Conservation (phyloP, 2,329 filamentous ascomycete genomes). For the Cytospora piceicola region DNA sequence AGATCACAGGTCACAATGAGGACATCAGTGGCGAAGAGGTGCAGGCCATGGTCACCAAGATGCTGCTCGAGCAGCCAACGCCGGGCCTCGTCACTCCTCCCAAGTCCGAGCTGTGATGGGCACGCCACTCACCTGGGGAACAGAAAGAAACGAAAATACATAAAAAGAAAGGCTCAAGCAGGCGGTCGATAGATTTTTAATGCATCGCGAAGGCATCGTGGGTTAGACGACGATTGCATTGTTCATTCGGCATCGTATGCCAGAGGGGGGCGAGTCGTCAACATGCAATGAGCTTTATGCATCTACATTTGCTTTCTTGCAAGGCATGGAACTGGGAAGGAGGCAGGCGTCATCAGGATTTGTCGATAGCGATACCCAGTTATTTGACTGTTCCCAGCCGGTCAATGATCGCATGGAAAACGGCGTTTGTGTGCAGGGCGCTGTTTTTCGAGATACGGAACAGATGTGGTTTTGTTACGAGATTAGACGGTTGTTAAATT, state of each 20-base stretch:
- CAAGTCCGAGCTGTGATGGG: constrained; percentile 15
- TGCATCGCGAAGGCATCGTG: neutral
- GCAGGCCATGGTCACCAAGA: constrained; percentile 25
- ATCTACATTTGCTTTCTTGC: constrained; percentile 11
- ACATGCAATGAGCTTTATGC: constrained; percentile 12
- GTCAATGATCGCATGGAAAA: neutral
- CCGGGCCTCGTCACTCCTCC: constrained; percentile 19
- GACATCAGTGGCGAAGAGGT: constrained; percentile 25
- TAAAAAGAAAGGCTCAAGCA: neutral
- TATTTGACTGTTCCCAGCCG: neutral
- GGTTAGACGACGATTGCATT: neutral
- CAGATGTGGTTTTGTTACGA: neutral
- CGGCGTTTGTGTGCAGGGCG: neutral
- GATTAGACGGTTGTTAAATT: neutral
- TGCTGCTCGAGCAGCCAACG: constrained; percentile 21
- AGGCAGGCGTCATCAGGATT: constrained; percentile 17
- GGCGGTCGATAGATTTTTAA: neutral
- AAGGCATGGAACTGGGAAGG: neutral
- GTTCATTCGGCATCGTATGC: neutral
- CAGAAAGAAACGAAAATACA: neutral
- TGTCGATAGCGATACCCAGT: constrained; percentile 21
- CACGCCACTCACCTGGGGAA: neutral
- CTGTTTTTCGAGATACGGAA: neutral
- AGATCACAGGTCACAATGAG: constrained; percentile 49
- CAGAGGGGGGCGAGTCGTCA: neutral